phyloP scores from a whole-genome alignment of 352 stramenopile genomes.

The Pythium sp. region DNA sequence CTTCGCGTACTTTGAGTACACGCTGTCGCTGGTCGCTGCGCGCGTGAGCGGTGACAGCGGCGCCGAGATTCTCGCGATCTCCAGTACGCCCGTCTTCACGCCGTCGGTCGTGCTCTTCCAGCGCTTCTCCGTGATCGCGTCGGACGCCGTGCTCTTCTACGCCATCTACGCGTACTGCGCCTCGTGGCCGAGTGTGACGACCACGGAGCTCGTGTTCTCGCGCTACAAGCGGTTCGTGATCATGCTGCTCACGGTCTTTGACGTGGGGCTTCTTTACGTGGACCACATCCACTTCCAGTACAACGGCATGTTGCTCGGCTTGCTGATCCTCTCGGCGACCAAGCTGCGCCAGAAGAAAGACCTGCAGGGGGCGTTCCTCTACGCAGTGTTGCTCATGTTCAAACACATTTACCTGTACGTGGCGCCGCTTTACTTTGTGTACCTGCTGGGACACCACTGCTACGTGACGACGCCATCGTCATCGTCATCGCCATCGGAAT shows the following conservation, averaged over 20 bases:
- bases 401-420: slow-evolving; percentile 98
- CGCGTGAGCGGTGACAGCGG: slow-evolving; percentile 50
- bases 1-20: slow-evolving; percentile 97
- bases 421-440: slow-evolving; percentile 95
- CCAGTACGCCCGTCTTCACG: slow-evolving; percentile 53
- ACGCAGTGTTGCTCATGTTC: slow-evolving; percentile 92
- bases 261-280: slow-evolving; percentile 93
- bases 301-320: slow-evolving; percentile 96
- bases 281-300: slow-evolving; percentile 99
- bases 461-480: slow-evolving; percentile 36
- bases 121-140: slow-evolving; percentile 89
- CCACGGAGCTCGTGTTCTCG: slow-evolving; percentile 60
- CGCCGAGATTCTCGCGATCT: slow-evolving; percentile 62
- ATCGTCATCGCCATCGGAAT: slow-evolving; percentile 7
- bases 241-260: slow-evolving; percentile 89
- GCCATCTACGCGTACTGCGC: slow-evolving; percentile 71
- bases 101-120: slow-evolving; percentile 87
- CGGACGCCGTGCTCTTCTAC: slow-evolving; percentile 89
- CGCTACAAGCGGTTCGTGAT: slow-evolving; percentile 60
- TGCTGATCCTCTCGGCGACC: slow-evolving; percentile 91
- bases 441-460: slow-evolving; percentile 92
- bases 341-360: slow-evolving; percentile 79
- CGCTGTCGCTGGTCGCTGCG: slow-evolving; percentile 64
- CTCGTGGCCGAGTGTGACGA: slow-evolving; percentile 80
- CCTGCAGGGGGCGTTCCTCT: slow-evolving; percentile 88